phyloP scores from a whole-genome alignment of 2,329 filamentous ascomycete species.

The Teratosphaeria gauchensis region DNA sequence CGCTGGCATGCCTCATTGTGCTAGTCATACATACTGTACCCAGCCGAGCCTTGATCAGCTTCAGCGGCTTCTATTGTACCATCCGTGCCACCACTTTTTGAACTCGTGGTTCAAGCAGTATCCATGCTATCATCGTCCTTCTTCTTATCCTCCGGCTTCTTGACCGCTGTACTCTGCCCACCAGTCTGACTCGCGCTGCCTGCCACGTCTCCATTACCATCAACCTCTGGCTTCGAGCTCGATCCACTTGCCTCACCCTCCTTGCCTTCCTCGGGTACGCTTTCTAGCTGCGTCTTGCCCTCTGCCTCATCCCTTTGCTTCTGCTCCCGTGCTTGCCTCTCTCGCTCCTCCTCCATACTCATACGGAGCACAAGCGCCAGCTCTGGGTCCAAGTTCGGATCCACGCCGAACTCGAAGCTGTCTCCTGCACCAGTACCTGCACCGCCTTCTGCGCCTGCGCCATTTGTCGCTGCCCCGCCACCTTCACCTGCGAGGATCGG shows the following conservation, averaged over 20 bases:
- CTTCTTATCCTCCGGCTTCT: slow-evolving; percentile 18
- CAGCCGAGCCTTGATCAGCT: neutral
- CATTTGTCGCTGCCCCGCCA: slow-evolving; percentile 46
- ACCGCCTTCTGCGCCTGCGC: slow-evolving; percentile 31
- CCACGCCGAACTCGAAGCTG: slow-evolving; percentile 80
- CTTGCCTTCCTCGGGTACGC: slow-evolving; percentile 57
- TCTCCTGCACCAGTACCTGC: slow-evolving; percentile 47
- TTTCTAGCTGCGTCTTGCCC: slow-evolving; percentile 66
- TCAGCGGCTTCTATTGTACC: neutral
- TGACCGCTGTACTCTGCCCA: slow-evolving; percentile 13
- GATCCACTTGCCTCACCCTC: slow-evolving; percentile 47
- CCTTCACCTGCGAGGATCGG: slow-evolving; percentile 83
- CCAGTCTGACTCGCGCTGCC: slow-evolving; percentile 8
- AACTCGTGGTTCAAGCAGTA: slow-evolving; percentile 13
- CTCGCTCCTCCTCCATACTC: slow-evolving; percentile 98
- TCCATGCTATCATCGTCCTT: slow-evolving; percentile 22
- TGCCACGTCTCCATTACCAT: slow-evolving; percentile 17
- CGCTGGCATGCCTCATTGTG: neutral
- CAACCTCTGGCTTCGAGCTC: slow-evolving; percentile 41
- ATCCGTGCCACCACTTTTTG: neutral
- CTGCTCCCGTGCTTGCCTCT: slow-evolving; percentile 76
- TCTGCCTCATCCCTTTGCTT: slow-evolving; percentile 58
- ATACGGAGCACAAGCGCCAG: slow-evolving; percentile 88
- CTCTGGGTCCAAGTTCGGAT: slow-evolving; percentile 86
- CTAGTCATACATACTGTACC: neutral